These are phyloP conservation scores for Wickerhamiella dianesei DNA, from an alignment of 805 yeast species.

Conservation along the genomic window DNA sequence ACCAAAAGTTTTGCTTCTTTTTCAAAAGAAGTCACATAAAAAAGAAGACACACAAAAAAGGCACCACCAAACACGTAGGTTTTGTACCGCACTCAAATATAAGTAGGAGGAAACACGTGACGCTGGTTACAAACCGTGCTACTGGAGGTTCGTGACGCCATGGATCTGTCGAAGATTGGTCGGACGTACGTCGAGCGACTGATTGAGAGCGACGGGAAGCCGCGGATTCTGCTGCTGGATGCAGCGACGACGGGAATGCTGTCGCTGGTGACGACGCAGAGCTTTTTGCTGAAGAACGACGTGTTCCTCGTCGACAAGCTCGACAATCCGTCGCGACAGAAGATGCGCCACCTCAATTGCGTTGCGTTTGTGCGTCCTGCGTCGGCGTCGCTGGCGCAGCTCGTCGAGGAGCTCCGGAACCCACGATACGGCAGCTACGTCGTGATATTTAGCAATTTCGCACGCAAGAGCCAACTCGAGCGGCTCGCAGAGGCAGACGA, in stretches of 20 bases:
- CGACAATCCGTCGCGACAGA: slow-evolving; percentile 48
- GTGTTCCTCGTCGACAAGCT: slow-evolving; percentile 61
- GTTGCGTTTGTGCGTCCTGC: slow-evolving; percentile 66
- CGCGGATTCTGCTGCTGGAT: slow-evolving; percentile 71
- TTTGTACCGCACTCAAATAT: too few species aligned
- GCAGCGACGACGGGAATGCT: slow-evolving; percentile 65
- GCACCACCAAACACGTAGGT: too few species aligned
- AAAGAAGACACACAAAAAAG: too few species aligned
- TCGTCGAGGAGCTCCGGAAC: slow-evolving; percentile 52
- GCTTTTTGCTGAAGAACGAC: slow-evolving; percentile 66
- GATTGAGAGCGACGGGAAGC: slow-evolving; percentile 28
- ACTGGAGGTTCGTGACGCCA: too few species aligned
- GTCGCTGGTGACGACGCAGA: slow-evolving; percentile 82
- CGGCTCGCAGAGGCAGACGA: slow-evolving; percentile 84
- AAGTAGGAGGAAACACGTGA: too few species aligned
- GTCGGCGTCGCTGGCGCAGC: slow-evolving; percentile 42
- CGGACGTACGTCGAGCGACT: slow-evolving; percentile 30
- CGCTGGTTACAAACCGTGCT: too few species aligned
- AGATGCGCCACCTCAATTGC: slow-evolving; percentile 69
- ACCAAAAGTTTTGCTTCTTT: too few species aligned
- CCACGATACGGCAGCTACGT: slow-evolving; percentile 76
- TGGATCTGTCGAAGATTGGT: slow-evolving; percentile 28
- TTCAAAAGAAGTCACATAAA: too few species aligned
- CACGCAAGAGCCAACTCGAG: slow-evolving; percentile 68
- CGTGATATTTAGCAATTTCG: slow-evolving; percentile 61